Evolutionary conservation across 768 basidiomycete genomes (phyloP).

Genomic region (Lactarius hengduanensis): DNA sequence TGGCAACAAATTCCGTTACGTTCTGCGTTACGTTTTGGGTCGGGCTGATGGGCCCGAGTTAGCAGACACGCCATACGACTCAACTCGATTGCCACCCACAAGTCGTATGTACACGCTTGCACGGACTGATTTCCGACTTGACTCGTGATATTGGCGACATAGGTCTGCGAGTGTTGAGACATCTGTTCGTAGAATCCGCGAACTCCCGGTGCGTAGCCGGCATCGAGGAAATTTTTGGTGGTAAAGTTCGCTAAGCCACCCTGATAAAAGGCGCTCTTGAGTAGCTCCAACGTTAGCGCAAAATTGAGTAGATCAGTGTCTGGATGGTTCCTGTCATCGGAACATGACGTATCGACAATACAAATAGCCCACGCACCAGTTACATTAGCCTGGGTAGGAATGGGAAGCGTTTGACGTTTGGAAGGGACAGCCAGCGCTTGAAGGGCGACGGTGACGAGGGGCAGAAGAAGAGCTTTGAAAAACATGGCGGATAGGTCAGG

Average conservation of each 20-base stretch:
- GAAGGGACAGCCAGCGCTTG: neutral
- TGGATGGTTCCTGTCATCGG: neutral
- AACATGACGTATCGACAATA: neutral
- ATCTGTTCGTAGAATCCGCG: slow-evolving; percentile 53
- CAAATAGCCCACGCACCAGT: neutral
- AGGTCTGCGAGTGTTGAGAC: slow-evolving; percentile 50
- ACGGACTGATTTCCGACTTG: slow-evolving; percentile 47
- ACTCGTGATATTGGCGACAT: slow-evolving; percentile 51
- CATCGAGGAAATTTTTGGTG: slow-evolving; percentile 44
- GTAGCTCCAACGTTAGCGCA: slow-evolving; percentile 48
- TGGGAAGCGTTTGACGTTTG: neutral
- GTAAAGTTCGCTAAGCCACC: slow-evolving; percentile 46
- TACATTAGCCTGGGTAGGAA: neutral
- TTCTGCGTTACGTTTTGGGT: slow-evolving; percentile 44
- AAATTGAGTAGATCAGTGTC: slow-evolving; percentile 42
- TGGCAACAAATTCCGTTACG: slow-evolving; percentile 43
- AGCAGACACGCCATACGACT: neutral
- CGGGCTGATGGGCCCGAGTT: slow-evolving; percentile 35
- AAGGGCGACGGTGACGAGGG: neutral
- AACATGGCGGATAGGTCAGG: neutral
- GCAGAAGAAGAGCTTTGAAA: neutral
- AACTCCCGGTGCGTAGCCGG: slow-evolving; percentile 50
- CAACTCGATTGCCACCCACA: slow-evolving; percentile 40
- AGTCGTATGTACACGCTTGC: slow-evolving; percentile 58
- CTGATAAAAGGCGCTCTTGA: slow-evolving; percentile 48